Base-by-base conservation (phyloP, 192 early-diverging fungal species). In the Glomus cerebriforme region DNA sequence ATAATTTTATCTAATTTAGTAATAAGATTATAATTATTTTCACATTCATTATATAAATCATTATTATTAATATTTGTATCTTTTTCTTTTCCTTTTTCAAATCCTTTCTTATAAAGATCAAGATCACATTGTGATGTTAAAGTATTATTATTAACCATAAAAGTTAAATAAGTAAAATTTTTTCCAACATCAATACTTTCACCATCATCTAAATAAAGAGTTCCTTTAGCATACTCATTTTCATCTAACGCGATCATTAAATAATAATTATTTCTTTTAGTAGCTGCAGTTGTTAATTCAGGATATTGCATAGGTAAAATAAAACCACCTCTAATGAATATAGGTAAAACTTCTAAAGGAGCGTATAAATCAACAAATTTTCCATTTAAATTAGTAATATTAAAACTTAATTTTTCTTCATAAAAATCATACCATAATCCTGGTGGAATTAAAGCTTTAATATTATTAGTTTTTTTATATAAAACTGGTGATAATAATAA, bases 351-450 rank as follows among this genome's bases (percentile, higher is more conserved):
- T 19, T 88, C 87, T 29, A 86, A 72, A 0, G 84, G 85, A 1
- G 88, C 84, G 1, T 26, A 15, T 27, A 71, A 29, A 29, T 71
- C 26, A 27, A 26, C n/a, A 29, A 29, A 27, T 15, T 26, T 29
- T 10, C 69, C 69, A 34, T 82, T 83, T 22, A 3, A 7, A 10
- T 62, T 34, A 29, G n/a, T 31, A 7, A 49, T 22, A 26, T 71
- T 34, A 47, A 13, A 71, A 15, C 26, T 31, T 15, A 71, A 31
- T 12, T 43, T 47, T 24, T 71, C 10, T 4, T 65, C 84, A 74
- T 86, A 86, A 81, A 86, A 87, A 79, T 92, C 87, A 74, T 92
- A 93, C 92, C 92, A 93, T 0, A 82, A 64, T 15, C 90, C 90
- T 24, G 79, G 79, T 1, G 92, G 92, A 13, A 71, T 71, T 80